Conservation (phyloP, 208 protist species). For the Trypanosoma avium region DNA sequence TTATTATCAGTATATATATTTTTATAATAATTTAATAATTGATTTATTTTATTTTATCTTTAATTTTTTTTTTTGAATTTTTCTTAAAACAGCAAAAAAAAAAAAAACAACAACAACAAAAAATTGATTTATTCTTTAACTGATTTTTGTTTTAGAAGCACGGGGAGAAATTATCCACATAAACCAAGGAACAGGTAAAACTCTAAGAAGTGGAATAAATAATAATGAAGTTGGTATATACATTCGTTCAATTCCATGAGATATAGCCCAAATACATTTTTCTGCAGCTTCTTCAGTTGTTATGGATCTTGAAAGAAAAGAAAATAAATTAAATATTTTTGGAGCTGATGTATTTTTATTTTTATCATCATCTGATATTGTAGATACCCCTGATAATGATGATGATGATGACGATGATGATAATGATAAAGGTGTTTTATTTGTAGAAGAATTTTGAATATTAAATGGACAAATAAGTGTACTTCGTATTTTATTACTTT, state of each 20-base stretch:
- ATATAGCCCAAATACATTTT: conserved; percentile 23
- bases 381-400: neutral
- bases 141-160: neutral
- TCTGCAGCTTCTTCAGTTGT: conserved; percentile 20
- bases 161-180: conserved; percentile 11
- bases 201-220: conserved; percentile 18
- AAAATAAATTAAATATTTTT: neutral
- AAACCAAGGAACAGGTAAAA: conserved; percentile 32
- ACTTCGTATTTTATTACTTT: conserved; percentile 18
- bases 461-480: conserved; percentile 28
- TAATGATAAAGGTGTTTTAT: neutral
- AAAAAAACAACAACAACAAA: no score
- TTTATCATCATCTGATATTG: neutral
- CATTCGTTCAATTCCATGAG: conserved; percentile 23
- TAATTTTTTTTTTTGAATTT: conserved; percentile 17
- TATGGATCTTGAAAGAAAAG: neutral
- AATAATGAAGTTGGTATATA: conserved; percentile 19
- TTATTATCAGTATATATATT: conserved; percentile 17
- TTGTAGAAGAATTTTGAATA: neutral
- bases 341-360: neutral
- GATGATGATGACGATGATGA: neutral
- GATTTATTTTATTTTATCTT: conserved; percentile 10
- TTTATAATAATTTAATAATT: no score
- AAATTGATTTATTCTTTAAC: no score
- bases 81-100: conserved; percentile 24